Percentiles rank a stretch among this genome's conserved stretches.
phyloP scores from a whole-genome alignment of 1,139 yeast genomes.

The Geotrichum reessii region DNA sequence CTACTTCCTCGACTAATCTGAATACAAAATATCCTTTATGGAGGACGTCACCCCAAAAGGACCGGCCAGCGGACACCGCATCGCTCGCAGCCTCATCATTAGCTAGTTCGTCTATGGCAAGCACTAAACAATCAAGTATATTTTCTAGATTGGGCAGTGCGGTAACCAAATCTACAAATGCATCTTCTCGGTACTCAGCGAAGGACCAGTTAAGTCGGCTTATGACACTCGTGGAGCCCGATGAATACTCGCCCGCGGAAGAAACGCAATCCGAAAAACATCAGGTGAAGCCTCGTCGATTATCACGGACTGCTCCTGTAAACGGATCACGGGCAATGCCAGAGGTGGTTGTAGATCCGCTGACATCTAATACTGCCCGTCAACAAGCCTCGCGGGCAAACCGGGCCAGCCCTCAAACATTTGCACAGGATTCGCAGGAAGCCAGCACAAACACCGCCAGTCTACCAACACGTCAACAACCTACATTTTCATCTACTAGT shows the following conservation, averaged over 20 bases:
- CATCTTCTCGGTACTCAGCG: conserved; percentile 4
- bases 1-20: neutral
- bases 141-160: conserved; percentile 5
- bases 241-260: conserved; percentile 8
- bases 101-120: conserved; percentile 1
- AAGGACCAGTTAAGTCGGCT: conserved; percentile 5
- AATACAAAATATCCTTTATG: conserved; percentile 1
- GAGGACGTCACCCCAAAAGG: neutral
- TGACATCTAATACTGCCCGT: neutral
- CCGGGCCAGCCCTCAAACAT: neutral
- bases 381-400: conserved; percentile 2
- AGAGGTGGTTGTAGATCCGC: conserved; percentile 4
- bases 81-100: conserved; percentile 1
- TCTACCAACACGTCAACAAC: neutral
- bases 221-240: conserved; percentile 11
- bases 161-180: conserved; percentile 4
- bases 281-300: neutral
- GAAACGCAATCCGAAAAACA: neutral
- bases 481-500: neutral
- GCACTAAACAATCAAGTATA: conserved; percentile 8
- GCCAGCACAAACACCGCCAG: neutral
- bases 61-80: neutral
- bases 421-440: neutral
- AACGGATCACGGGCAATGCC: conserved; percentile 14
- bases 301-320: conserved; percentile 4